A percentile compares a stretch with the other conserved stretches of the same genome.
Evolutionary conservation across 2,329 filamentous ascomycete genomes (phyloP).

Genomic region (Botrytis fragariae): DNA sequence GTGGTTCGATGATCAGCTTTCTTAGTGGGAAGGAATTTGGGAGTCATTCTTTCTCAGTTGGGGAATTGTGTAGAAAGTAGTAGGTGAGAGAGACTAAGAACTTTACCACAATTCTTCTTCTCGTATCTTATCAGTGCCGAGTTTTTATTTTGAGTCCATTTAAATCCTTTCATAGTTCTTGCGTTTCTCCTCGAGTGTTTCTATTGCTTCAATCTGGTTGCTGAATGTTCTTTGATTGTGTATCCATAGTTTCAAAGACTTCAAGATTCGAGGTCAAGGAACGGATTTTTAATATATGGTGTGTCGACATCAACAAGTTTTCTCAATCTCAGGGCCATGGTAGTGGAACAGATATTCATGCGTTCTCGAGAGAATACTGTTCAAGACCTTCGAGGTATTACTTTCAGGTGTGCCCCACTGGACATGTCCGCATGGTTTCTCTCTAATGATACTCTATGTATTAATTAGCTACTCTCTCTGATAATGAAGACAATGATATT

Average conservation of each 20-base stretch:
- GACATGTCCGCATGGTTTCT: neutral
- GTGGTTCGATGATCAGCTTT: accelerated
- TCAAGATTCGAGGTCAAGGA: neutral
- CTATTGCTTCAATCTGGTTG: neutral
- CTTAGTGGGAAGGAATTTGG: accelerated
- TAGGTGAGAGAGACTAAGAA: too few species aligned
- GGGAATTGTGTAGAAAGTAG: neutral
- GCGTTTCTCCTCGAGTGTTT: too few species aligned
- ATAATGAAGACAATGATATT: neutral
- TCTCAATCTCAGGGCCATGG: neutral
- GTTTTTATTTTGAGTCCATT: accelerated
- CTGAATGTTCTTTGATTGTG: neutral
- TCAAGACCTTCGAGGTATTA: neutral
- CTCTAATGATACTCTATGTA: neutral
- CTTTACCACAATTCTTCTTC: neutral
- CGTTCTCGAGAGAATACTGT: neutral
- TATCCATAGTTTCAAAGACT: neutral
- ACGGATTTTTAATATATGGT: neutral
- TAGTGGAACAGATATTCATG: neutral
- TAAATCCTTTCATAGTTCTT: neutral
- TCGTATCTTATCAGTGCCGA: too few species aligned
- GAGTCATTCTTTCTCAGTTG: accelerated
- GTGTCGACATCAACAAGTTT: neutral
- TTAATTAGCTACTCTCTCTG: too few species aligned
- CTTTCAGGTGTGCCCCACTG: too few species aligned